Conservation (phyloP, 331 rosid species). For the Quercus tomentella region DNA sequence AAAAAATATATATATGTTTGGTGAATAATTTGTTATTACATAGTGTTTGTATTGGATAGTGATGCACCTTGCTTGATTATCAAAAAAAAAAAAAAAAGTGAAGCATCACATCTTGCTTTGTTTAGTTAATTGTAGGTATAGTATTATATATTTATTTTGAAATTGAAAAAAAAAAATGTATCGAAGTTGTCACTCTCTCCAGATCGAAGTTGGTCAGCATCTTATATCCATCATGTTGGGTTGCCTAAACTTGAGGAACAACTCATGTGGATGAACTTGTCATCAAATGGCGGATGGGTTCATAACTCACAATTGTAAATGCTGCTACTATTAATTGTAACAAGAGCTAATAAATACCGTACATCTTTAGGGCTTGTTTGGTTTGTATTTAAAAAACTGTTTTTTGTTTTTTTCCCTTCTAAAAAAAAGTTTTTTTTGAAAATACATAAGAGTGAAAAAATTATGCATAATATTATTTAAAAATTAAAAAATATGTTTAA, state of each 20-base stretch:
- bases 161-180: not conserved
- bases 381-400: no score
- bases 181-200: no score
- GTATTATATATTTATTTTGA: not conserved
- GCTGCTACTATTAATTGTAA: not conserved
- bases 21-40: no score
- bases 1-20: no score
- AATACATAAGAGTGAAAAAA: fast-evolving
- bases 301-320: not conserved
- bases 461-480: no score
- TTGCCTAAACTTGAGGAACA: not conserved
- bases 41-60: no score
- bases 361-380: no score
- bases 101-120: no score
- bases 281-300: not conserved
- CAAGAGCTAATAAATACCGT: not conserved
- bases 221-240: not conserved
- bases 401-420: no score
- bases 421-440: no score
- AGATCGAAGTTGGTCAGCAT: not conserved
- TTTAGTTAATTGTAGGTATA: not conserved
- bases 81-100: not conserved
- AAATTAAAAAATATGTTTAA: no score
- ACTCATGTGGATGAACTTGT: not conserved
- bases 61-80: no score